Percentiles rank a stretch among this genome's conserved stretches.
phyloP scores from a whole-genome alignment of 75 land plant species.

The Picea sitchensis region DNA sequence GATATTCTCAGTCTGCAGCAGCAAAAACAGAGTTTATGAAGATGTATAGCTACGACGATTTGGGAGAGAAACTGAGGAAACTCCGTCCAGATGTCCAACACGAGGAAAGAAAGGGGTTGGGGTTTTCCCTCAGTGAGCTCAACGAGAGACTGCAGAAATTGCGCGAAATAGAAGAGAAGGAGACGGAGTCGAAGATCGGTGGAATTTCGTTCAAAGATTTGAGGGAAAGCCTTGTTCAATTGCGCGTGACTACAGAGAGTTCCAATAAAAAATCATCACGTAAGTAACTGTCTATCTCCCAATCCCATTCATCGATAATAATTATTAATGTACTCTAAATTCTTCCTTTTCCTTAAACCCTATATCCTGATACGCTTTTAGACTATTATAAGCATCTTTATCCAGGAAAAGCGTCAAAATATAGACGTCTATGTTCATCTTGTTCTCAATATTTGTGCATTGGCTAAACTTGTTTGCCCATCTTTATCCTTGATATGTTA shows the following conservation, averaged over 20 bases:
- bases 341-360: too few relatives aligned
- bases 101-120: slow-evolving; percentile 4
- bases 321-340: too few relatives aligned
- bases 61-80: slow-evolving; percentile 52
- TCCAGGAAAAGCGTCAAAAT: too few relatives aligned
- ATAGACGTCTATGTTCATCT: too few relatives aligned
- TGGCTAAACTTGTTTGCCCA: too few relatives aligned
- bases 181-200: slow-evolving; percentile 16
- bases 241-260: slow-evolving; percentile 10
- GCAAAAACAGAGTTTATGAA: slow-evolving; percentile 38
- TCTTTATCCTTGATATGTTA: background rate
- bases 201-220: slow-evolving; percentile 25
- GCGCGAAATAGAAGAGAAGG: slow-evolving; percentile 44
- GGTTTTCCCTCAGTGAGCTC: slow-evolving; percentile 65
- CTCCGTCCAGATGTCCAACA: slow-evolving; percentile 39
- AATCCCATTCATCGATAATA: background rate
- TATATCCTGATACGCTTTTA: too few relatives aligned
- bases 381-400: too few relatives aligned
- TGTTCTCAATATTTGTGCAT: too few relatives aligned
- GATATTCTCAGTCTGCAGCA: background rate
- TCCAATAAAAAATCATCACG: slow-evolving; percentile 6
- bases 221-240: slow-evolving; percentile 30
- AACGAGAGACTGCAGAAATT: slow-evolving; percentile 53
- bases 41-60: slow-evolving; percentile 32
- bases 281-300: slow-evolving; percentile 12